Evolutionary conservation across 2,329 filamentous ascomycete species (phyloP), one percentile per base, ranked within the genome.

Genomic region (Mariannaea sp.): DNA sequence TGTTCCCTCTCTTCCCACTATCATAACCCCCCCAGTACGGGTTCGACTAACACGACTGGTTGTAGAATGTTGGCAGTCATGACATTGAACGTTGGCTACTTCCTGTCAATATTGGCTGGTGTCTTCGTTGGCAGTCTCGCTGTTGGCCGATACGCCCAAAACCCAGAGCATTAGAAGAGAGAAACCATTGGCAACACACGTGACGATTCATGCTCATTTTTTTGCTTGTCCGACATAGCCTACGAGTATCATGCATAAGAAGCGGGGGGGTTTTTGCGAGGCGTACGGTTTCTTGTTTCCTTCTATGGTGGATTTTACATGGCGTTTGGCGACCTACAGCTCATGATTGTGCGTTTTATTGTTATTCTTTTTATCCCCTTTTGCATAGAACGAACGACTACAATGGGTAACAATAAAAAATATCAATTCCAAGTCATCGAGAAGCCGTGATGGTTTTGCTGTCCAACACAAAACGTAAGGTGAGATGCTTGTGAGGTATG

Each of bases 31-130:
- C 22, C 16, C 13, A 30, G 6, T n/a, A 12, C 29, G 9, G 12
- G 7, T n/a, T n/a, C n/a, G 9, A 17, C 40, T 56, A 16, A 44
- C 38, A 12, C 52, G 40, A 48, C 13, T 16, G n/a, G 9, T 8
- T n/a, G 5, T 46, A 96, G 92, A 55, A 96, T 96, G 92, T 76
- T 96, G 74, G 90, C 89, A 12, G 88, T 95, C 68, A 96, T 94
- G 90, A 92, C 89, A 1, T 84, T 90, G 77, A 94, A 94, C 64
- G 82, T 93, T 13, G 90, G 90, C 10, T 94, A 94, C 70, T 93
- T 93, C 70, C 73, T 91, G 49, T 92, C 89, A 0, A 81, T 92
- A n/a, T 79, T 94, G 6, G 86, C 79, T 1, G 90, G 90, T 29
- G 82, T 88, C 2, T 97, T 97, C 67, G 68, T 95, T n/a, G 93